Base-by-base conservation (phyloP, 1,139 yeast genomes). In the Saccharomyces hybrid region DNA sequence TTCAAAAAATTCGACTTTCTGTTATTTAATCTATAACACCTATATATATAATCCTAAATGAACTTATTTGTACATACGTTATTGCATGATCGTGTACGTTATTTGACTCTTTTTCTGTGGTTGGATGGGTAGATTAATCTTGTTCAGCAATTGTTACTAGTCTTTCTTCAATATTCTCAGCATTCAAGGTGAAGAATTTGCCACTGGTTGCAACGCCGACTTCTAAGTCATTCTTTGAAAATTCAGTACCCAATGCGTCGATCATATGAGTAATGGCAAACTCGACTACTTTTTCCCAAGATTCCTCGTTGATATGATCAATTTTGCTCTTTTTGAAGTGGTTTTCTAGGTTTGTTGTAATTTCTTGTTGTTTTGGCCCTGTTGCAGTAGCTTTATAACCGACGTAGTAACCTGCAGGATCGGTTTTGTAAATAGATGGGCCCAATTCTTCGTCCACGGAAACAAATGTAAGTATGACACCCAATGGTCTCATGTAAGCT, bases 401-500 rank as follows among this genome's bases (percentile, higher is more conserved):
- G 53, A 89, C 86, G 70, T 78, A 93, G 74, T 93, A 93, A 4
- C 99, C 99, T 9, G 99, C 98, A 28, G 99, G 99, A 72, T 93
- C 99, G 63, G 95, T 86, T 75, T 93, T 93, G 76, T 81, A 89
- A 59, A 93, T 78, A 66, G 84, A 83, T n/a, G 99, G 97, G 0
- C 98, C 99, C 58, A 76, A 72, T 69, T 85, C 93, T 67, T 88
- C 96, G 71, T 91, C 98, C 56, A 86, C 84, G 51, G 95, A 84
- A 58, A 91, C 80, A 67, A 93, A 86, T 24, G 97, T 90, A 67
- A 90, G 79, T 29, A 96, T 89, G 55, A 90, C 97, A 44, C 97
- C 97, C 61, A 91, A 78, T 28, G 99, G 99, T 72, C 99, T 83
- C 98, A 93, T 93, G 72, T 93, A 93, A n/a, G 99, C 99, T 69